Conservation (phyloP, 2,329 filamentous ascomycete genomes). For the Epichloe baconii region DNA sequence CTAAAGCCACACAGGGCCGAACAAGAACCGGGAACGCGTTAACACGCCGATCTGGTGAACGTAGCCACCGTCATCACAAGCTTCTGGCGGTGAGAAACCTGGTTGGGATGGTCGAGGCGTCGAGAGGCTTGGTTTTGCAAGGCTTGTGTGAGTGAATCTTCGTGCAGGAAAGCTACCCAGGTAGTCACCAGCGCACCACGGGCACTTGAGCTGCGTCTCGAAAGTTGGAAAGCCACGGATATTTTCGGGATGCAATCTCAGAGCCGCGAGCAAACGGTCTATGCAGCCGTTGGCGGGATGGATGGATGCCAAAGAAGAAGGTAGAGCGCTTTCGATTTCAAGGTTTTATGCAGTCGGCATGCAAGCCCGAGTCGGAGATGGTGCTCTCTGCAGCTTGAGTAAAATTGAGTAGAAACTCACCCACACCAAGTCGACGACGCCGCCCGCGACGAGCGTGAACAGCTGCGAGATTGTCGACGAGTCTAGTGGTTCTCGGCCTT, state of each 20-base stretch:
- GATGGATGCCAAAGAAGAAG: neutral
- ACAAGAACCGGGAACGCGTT: neutral
- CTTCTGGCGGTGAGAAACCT: conserved; percentile 1
- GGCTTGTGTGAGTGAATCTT: neutral
- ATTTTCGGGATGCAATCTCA: neutral
- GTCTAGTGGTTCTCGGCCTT: neutral
- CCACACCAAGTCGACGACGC: neutral
- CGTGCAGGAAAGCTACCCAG: neutral
- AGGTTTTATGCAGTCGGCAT: neutral
- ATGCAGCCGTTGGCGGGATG: neutral
- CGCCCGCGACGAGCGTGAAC: neutral
- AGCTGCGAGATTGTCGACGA: neutral
- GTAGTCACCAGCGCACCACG: neutral
- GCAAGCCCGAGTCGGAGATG: neutral
- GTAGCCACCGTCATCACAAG: conserved; percentile 4
- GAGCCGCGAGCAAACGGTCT: neutral
- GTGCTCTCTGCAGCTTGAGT: neutral
- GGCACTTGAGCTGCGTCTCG: neutral
- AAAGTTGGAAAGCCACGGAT: neutral
- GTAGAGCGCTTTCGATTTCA: neutral
- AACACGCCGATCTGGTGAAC: conserved; percentile 1
- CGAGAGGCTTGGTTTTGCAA: neutral
- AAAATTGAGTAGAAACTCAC: neutral
- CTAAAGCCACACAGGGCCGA: neutral
- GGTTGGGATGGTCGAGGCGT: neutral